Percentiles rank a stretch among this genome's conserved stretches.
Evolutionary conservation across 1,284 basidiomycete genomes (phyloP).

Genomic region (Sparassis latifolia): DNA sequence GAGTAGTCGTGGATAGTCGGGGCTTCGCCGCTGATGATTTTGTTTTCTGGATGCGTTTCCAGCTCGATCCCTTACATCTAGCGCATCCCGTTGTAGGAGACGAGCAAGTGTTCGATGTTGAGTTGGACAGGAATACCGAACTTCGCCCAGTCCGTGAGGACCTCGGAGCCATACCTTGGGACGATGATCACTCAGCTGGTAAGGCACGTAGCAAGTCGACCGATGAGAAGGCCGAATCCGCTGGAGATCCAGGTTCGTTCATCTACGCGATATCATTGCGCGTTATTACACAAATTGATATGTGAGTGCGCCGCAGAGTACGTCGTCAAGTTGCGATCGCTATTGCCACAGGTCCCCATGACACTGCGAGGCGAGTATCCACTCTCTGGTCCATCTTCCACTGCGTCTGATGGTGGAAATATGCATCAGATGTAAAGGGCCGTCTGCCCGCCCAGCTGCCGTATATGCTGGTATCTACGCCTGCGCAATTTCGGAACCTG

Average conservation of each 20-base stretch:
- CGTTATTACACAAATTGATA: no score
- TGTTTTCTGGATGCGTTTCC: not conserved
- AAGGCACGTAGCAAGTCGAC: not conserved
- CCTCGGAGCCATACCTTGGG: constrained; percentile 14
- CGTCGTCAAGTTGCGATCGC: constrained; percentile 32
- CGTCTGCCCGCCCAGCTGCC: constrained; percentile 33
- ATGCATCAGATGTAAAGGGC: constrained; percentile 31
- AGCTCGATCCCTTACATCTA: constrained; percentile 57
- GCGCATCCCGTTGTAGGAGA: constrained; percentile 48
- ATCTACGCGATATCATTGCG: no score
- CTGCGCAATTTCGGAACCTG: constrained; percentile 39
- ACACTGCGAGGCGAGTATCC: constrained; percentile 44
- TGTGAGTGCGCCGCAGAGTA: constrained; percentile 27
- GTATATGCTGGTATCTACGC: constrained; percentile 46
- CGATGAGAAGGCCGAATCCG: constrained; percentile 7
- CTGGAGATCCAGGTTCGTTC: constrained; percentile 13
- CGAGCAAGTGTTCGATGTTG: constrained; percentile 67
- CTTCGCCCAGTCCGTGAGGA: constrained; percentile 35
- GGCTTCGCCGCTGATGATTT: no score
- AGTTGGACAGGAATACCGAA: constrained; percentile 56
- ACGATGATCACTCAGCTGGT: constrained; percentile 8
- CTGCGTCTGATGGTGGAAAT: no score
- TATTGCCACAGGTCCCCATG: constrained; percentile 53
- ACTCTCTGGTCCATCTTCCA: not conserved
- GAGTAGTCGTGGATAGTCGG: constrained; percentile 14